Base-by-base conservation (phyloP, 2,329 filamentous ascomycete species). In the Davidsoniella australis region DNA sequence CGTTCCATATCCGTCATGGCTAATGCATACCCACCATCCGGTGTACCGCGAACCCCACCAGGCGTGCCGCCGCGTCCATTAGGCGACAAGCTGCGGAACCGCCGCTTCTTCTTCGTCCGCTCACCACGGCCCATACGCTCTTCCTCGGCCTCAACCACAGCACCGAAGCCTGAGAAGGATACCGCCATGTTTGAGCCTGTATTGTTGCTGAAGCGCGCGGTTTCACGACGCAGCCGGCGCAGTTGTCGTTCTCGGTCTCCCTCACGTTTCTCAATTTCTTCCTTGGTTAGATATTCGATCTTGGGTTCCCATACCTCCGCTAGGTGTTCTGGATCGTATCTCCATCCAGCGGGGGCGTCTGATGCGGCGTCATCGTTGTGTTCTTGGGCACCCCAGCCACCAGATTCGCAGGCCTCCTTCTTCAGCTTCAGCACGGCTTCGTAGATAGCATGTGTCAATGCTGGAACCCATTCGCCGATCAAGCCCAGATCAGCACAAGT, bases 211-310 rank as follows among this genome's bases (percentile, higher is more conserved):
- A 96, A 94, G 23, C 87, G 76, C 1, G 89, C 89, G 8, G 89
- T 96, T 63, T 98, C 91, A 60, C 91, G 75, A 50, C 91, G 76
- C 54, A 95, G 67, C 52, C 91, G 75, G 52, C 91, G 75, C 38
- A 95, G 82, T 64, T 96, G 86, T 49, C 91, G 73, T 64, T 98
- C 91, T 40, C 91, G 76, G 61, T 98, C 91, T 47, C 86, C 86
- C 64, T 98, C 91, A 24, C 91, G 78, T 67, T 94, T 94, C 65
- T 98, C 91, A 48, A 98, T 96, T 60, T 98, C 91, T 58, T 98
- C 91, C 58, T 94, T 94, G 38, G 82, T 88, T 2, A 98, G 67
- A 0, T 74, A 71, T 62, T 89, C 85, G 7, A 91, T 72, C 66
- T 84, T 85, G 5, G 85, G 82, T 60, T 87, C 83, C 85, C 85